Evolutionary conservation across 192 early-diverging fungal genomes (phyloP).

Genomic region (Allomyces macrogynus): DNA sequence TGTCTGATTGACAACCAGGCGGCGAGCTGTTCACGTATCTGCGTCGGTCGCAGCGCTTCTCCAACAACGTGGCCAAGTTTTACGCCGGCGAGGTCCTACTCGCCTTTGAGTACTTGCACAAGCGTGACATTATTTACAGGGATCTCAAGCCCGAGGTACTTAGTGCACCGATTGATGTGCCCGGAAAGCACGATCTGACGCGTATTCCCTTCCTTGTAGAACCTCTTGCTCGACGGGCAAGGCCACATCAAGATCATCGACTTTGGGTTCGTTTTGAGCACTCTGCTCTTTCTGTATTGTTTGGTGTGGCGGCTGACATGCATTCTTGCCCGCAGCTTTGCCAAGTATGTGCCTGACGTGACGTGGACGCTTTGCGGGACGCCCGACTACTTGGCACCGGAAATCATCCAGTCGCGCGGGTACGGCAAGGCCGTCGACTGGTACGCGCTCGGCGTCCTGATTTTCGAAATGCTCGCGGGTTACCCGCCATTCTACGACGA

Average conservation of each 20-base stretch:
- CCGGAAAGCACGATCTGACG: too few species aligned
- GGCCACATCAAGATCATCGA: slow-evolving; percentile 71
- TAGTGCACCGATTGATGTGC: too few species aligned
- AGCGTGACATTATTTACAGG: slow-evolving; percentile 52
- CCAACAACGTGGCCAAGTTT: slow-evolving; percentile 51
- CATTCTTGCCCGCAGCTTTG: slow-evolving; percentile 20
- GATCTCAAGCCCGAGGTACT: slow-evolving; percentile 46
- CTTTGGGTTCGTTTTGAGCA: slow-evolving; percentile 28
- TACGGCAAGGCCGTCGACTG: slow-evolving; percentile 49
- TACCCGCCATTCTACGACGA: slow-evolving; percentile 55
- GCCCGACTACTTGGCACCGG: slow-evolving; percentile 50
- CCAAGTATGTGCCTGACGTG: slow-evolving; percentile 60
- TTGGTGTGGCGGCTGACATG: not conserved
- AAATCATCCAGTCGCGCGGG: slow-evolving; percentile 48
- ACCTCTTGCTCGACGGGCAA: slow-evolving; percentile 49
- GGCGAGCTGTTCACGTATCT: too few species aligned
- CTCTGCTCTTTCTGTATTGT: not conserved
- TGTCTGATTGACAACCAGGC: slow-evolving; percentile 20
- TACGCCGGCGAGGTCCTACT: slow-evolving; percentile 54
- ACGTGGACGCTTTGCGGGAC: slow-evolving; percentile 78
- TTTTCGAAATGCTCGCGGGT: slow-evolving; percentile 52
- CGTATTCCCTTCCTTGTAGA: slow-evolving; percentile 11
- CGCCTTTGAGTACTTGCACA: slow-evolving; percentile 58
- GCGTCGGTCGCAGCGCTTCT: slow-evolving; percentile 26
- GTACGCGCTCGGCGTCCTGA: slow-evolving; percentile 42